A percentile compares a stretch with the other conserved stretches of the same genome.
Conservation (phyloP, 2,329 filamentous ascomycete genomes). For the Macroventuria anomochaeta region DNA sequence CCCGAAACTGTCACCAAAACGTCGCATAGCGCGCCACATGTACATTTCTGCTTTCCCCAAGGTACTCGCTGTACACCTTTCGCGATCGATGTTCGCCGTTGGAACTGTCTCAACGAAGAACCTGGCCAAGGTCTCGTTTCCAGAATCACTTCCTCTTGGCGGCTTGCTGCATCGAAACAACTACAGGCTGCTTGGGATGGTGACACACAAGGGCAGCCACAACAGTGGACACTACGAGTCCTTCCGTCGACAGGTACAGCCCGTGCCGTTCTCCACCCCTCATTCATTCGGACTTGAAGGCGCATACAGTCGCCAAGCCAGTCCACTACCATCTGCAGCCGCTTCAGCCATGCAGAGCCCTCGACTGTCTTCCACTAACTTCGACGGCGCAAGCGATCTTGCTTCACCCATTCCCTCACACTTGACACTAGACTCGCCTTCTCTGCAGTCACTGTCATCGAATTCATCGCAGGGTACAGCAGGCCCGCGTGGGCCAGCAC, state of each 20-base stretch:
- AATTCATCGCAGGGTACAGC: slow-evolving; percentile 36
- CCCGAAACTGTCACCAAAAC: slow-evolving; percentile 74
- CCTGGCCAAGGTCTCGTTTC: slow-evolving; percentile 90
- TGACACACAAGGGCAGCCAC: slow-evolving; percentile 95
- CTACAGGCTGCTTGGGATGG: slow-evolving; percentile 84
- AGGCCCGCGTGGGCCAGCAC: slow-evolving; percentile 31
- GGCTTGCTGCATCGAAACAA: slow-evolving; percentile 76
- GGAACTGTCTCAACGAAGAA: slow-evolving; percentile 86
- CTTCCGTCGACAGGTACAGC: slow-evolving; percentile 83
- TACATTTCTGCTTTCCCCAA: slow-evolving; percentile 88
- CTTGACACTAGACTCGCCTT: slow-evolving; percentile 39
- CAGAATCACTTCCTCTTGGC: slow-evolving; percentile 83
- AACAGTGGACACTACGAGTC: slow-evolving; percentile 97
- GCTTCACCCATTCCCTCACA: slow-evolving; percentile 35
- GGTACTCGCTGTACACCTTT: slow-evolving; percentile 89
- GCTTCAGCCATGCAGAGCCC: slow-evolving; percentile 55
- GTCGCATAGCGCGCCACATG: slow-evolving; percentile 85
- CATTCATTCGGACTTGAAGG: slow-evolving; percentile 78
- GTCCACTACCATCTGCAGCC: slow-evolving; percentile 54
- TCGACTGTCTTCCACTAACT: slow-evolving; percentile 48
- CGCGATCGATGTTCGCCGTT: slow-evolving; percentile 86
- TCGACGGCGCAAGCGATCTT: slow-evolving; percentile 30
- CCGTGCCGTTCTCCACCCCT: slow-evolving; percentile 81
- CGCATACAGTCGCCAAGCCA: slow-evolving; percentile 70
- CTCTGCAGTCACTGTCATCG: slow-evolving; percentile 43